Evolutionary conservation across 2,329 filamentous ascomycete genomes (phyloP), one percentile per base, ranked within the genome.

Genomic region (Aspergillus felis): DNA sequence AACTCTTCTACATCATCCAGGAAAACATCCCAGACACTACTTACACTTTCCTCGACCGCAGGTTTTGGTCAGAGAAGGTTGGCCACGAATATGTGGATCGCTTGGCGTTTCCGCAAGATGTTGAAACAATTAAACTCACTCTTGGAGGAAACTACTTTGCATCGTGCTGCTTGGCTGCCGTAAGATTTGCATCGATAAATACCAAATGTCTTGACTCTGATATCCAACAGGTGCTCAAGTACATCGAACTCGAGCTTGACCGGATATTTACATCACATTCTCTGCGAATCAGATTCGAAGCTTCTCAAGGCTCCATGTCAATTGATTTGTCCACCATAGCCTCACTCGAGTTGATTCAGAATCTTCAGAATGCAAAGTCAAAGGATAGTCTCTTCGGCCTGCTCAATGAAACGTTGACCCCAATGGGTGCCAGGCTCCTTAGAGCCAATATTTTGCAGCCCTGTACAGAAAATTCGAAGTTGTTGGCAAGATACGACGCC

Each of bases 291-390:
- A 88, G 86, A 61, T 97, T 96, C 64, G 88, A 93, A 66, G 89
- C 92, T 1, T 92, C 91, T 0, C 90, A 96, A 69, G 90, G 93
- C 25, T 90, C 91, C 0, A 96, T 97, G 92, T 91, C 96, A 84
- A 95, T 97, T 65, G 93, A 97, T 67, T 82, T 94, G 2, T 88
- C 91, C 0, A 96, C 92, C 0, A 91, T 97, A 28, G 83, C 87
- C 41, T 91, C 91, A 0, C 79, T 99, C 3, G 94, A 99, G 71
- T 81, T 99, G 5, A 89, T 97, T 27, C 91, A 96, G 66, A 99
- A 97, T 63, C 70, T 92, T 0, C 87, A 90, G 12, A 87, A 88
- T 64, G 68, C 86, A 0, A 92, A 89, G 63, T 96, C 92, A 0
- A 90, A 87, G 61, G 85, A 93, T 42, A 93, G 88, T 62, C 78